Base-by-base conservation (phyloP, 768 basidiomycete genomes). In the Leccinum variicolor region DNA sequence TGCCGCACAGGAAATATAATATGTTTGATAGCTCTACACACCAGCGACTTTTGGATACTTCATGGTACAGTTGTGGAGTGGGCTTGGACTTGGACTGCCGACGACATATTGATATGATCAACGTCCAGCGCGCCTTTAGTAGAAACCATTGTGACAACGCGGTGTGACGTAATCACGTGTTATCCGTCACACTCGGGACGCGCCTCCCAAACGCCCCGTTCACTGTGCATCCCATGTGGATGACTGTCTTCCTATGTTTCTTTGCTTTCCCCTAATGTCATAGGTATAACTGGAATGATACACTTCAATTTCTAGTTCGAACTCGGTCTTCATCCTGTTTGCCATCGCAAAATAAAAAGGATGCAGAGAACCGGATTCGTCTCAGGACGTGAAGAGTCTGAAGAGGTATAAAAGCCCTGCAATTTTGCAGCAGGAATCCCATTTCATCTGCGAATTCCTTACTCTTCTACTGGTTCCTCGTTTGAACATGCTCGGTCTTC, bases 41-140 rank as follows among this genome's bases (percentile, higher is more conserved):
- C 73, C 73, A 21, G 59, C 49, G 6, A 74, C 63, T 54, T 73
- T 71, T 1, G 73, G 73, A 51, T 75, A 71, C 57, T 73, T 75
- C 65, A 69, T 69, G 39, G 55, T 59, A n/a, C 46, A 31, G 52
- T 28, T 28, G 31, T 43, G 25, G 19, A 11, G 11, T 49, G 48
- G 21, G 3, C 17, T 49, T 29, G 48, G 26, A 23, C 10, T 23
- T 14, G 21, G 46, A 15, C 8, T 14, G n/a, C 48, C 19, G 21
- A 46, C 55, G 31, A 33, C 31, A 67, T 66, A 31, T 49, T 43
- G 60, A 56, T 29, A 34, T 56, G 57, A 54, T 54, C 4, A 3
- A 51, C 4, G n/a, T 21, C 36, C 10, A 14, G 23, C 28, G 23
- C 48, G 43, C 9, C n/a, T n/a, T 21, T 13, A 21, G 23, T 13